Conservation (phyloP, 192 early-diverging fungal genomes). For the Podochytrium sp. region DNA sequence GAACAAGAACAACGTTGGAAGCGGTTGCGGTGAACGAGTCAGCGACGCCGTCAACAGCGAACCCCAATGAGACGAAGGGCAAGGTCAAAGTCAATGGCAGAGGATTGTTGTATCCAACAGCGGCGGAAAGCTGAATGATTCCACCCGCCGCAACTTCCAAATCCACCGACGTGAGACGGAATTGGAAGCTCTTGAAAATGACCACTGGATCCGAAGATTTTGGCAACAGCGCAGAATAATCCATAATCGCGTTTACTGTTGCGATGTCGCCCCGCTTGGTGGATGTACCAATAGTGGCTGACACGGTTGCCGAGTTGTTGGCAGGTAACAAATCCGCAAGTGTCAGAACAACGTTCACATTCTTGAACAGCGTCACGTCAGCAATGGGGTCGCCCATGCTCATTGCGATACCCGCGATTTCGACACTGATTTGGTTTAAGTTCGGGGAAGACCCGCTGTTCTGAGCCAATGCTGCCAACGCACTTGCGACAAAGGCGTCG, state of each 20-base stretch:
- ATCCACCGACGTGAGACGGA: background rate
- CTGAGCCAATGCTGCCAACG: too few relatives aligned
- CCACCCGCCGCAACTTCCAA: background rate
- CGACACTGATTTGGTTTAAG: too few relatives aligned
- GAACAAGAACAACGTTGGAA: too few relatives aligned
- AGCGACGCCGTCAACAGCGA: too few relatives aligned
- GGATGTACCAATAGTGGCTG: background rate
- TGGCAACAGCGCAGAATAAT: background rate
- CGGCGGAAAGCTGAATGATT: background rate
- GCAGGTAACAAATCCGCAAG: background rate
- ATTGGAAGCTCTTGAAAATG: background rate
- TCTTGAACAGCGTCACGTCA: background rate
- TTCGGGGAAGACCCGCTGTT: too few relatives aligned
- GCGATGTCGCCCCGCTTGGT: background rate
- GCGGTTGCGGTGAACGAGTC: too few relatives aligned
- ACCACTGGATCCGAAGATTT: background rate
- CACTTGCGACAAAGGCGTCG: too few relatives aligned
- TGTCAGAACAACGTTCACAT: background rate
- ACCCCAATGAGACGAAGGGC: too few relatives aligned
- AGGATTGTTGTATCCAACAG: background rate
- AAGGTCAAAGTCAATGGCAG: background rate
- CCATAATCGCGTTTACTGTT: background rate
- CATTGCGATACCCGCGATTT: background rate
- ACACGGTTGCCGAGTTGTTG: background rate
- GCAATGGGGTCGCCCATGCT: too few relatives aligned